Evolutionary conservation across 805 yeast species (phyloP).

Genomic region (Pichia ethanolica): DNA sequence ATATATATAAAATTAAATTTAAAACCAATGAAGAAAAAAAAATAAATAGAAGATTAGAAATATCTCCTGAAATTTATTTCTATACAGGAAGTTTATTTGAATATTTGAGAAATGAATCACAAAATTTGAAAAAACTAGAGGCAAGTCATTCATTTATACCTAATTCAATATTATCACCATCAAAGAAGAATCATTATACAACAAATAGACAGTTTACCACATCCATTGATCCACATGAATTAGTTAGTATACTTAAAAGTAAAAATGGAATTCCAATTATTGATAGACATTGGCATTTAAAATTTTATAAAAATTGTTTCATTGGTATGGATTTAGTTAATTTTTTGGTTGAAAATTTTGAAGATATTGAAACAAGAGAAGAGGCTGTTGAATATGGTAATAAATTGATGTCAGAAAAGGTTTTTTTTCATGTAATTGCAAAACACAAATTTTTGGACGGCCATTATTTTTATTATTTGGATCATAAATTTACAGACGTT

Average conservation of each 20-base stretch:
- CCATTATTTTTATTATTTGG: constrained; percentile 77
- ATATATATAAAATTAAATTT: constrained; percentile 52
- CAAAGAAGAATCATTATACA: constrained; percentile 7
- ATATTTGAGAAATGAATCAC: constrained; percentile 38
- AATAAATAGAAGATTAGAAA: constrained; percentile 35
- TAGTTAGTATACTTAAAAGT: constrained; percentile 64
- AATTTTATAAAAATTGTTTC: constrained; percentile 67
- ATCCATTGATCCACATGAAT: constrained; percentile 39
- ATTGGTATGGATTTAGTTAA: constrained; percentile 79
- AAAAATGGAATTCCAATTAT: constrained; percentile 56
- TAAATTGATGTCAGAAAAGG: constrained; percentile 57
- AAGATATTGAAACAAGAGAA: constrained; percentile 73
- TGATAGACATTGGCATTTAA: constrained; percentile 90
- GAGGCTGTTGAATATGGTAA: constrained; percentile 82
- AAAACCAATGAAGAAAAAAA: constrained; percentile 35
- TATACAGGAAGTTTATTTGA: constrained; percentile 80
- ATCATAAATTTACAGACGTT: constrained; percentile 38
- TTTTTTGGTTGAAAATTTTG: constrained; percentile 75
- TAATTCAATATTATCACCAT: not conserved
- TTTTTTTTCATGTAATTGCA: constrained; percentile 75
- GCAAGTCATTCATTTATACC: not conserved
- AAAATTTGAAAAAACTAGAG: constrained; percentile 6
- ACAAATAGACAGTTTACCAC: constrained; percentile 35
- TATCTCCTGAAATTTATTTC: constrained; percentile 68
- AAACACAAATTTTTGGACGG: constrained; percentile 88